Conservation (phyloP, 2,329 filamentous ascomycete species). For the Polytolypa hystricis region DNA sequence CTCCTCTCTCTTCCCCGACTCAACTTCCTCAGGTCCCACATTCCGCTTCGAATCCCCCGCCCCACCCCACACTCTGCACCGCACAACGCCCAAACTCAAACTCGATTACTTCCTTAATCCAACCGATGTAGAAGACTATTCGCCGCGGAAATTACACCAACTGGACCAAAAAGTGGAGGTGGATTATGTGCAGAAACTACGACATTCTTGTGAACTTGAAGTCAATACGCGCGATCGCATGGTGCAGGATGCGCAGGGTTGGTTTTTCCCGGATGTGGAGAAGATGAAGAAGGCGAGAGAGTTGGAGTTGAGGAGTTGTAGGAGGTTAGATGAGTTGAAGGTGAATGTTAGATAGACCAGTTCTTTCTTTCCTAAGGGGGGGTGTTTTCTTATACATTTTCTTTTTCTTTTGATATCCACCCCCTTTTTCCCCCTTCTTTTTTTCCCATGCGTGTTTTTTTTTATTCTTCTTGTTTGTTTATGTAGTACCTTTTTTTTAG, state of each 20-base stretch:
- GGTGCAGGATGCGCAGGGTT: slow-evolving; percentile 70
- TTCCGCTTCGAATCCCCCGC: slow-evolving; percentile 65
- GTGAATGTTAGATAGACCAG: background rate
- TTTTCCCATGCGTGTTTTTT: too few relatives aligned
- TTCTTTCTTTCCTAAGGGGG: background rate
- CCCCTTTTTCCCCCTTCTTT: too few relatives aligned
- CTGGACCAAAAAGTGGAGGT: slow-evolving; percentile 70
- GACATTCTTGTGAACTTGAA: slow-evolving; percentile 65
- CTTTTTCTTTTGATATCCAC: too few relatives aligned
- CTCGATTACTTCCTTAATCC: slow-evolving; percentile 83
- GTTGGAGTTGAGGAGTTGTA: slow-evolving; percentile 51
- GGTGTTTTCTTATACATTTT: background rate
- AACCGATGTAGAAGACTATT: slow-evolving; percentile 60
- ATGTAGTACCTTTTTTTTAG: too few relatives aligned
- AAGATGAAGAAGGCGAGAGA: slow-evolving; percentile 62
- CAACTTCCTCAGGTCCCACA: slow-evolving; percentile 49
- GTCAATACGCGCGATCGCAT: slow-evolving; percentile 52
- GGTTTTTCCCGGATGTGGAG: slow-evolving; percentile 71
- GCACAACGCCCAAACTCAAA: slow-evolving; percentile 57
- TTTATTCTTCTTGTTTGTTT: too few relatives aligned
- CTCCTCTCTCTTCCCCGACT: slow-evolving; percentile 61
- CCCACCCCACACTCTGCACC: slow-evolving; percentile 62
- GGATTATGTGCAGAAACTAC: slow-evolving; percentile 57
- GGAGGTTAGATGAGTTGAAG: slow-evolving; percentile 34
- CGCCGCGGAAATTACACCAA: slow-evolving; percentile 55